Percentiles rank a stretch among this genome's conserved stretches.
These are phyloP conservation scores for Zymoseptoria pseudotritici DNA, from an alignment of 2,329 filamentous ascomycete species.

Conservation along the genomic window DNA sequence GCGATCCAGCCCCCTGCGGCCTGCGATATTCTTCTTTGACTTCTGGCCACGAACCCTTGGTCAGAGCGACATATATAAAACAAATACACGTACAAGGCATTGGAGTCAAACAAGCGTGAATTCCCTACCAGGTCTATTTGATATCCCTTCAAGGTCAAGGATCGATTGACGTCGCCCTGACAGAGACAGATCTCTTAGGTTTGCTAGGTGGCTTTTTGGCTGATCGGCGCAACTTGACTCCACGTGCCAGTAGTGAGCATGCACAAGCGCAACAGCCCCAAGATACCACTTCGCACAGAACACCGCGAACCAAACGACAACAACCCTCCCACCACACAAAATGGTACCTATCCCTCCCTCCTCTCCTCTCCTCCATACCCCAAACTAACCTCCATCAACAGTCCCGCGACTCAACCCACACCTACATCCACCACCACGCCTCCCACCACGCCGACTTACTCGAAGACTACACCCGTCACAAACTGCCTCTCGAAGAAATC, in stretches of 20 bases:
- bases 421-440: slow-evolving; percentile 66
- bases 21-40: neutral
- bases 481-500: slow-evolving; percentile 58
- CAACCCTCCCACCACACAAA: neutral
- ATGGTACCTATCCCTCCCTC: slow-evolving; percentile 8
- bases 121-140: neutral
- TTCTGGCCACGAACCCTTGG: neutral
- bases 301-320: no score
- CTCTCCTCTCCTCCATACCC: neutral
- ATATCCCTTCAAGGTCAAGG: no score
- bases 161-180: no score
- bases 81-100: neutral
- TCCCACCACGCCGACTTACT: slow-evolving; percentile 70
- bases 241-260: no score
- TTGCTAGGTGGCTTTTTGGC: no score
- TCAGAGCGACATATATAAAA: neutral
- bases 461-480: slow-evolving; percentile 48
- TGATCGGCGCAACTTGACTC: no score
- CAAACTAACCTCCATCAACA: slow-evolving; percentile 18
- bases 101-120: neutral
- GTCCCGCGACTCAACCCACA: slow-evolving; percentile 67
- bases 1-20: neutral
- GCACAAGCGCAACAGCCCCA: no score
- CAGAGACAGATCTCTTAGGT: no score
- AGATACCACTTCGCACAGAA: no score